Evolutionary conservation across 2,329 filamentous ascomycete genomes (phyloP).

Genomic region (Pestalotiopsis sp.): DNA sequence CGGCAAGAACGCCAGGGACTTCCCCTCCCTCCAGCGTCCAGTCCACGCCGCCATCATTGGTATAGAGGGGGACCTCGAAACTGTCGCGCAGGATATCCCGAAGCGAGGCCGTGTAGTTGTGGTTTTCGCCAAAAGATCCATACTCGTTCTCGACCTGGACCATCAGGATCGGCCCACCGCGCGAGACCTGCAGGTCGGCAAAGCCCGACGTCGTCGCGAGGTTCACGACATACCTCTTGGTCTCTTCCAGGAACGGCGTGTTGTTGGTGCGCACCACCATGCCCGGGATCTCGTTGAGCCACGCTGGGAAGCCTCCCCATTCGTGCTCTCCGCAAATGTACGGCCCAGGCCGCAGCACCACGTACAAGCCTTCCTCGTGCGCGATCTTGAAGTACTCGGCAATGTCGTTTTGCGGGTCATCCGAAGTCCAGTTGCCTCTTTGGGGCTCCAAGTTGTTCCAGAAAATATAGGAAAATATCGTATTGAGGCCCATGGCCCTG

Average conservation of each 20-base stretch:
- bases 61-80: slow-evolving; percentile 49
- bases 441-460: slow-evolving; percentile 51
- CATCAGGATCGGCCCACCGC: slow-evolving; percentile 51
- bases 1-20: slow-evolving; percentile 46
- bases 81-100: slow-evolving; percentile 42
- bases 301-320: slow-evolving; percentile 51
- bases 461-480: slow-evolving; percentile 52
- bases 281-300: slow-evolving; percentile 42
- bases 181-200: slow-evolving; percentile 36
- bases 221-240: slow-evolving; percentile 39
- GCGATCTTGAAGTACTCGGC: slow-evolving; percentile 49
- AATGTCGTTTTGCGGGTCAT: slow-evolving; percentile 46
- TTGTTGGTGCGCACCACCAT: slow-evolving; percentile 45
- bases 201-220: slow-evolving; percentile 37
- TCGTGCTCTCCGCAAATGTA: slow-evolving; percentile 53
- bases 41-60: slow-evolving; percentile 50
- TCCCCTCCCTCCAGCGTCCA: slow-evolving; percentile 44
- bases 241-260: slow-evolving; percentile 38
- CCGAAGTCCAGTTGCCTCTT: slow-evolving; percentile 38
- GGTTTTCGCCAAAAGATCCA: slow-evolving; percentile 48
- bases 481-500: slow-evolving; percentile 50
- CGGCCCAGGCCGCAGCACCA: slow-evolving; percentile 49
- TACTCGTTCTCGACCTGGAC: slow-evolving; percentile 55
- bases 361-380: slow-evolving; percentile 47
- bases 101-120: slow-evolving; percentile 43